Conservation (phyloP, 2,329 filamentous ascomycete genomes). For the Penicillium sp. region DNA sequence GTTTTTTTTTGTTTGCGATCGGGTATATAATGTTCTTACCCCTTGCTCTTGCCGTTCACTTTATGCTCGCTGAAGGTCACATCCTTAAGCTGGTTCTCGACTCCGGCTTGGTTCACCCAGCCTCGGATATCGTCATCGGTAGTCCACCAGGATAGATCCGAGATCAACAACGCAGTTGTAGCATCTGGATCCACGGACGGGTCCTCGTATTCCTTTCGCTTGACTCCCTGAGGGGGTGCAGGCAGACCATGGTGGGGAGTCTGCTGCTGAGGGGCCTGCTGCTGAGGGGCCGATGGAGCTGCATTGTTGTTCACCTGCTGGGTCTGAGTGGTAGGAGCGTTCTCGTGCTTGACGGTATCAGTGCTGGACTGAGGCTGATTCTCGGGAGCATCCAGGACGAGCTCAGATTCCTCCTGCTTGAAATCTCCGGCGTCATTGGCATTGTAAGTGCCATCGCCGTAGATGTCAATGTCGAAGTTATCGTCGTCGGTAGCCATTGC, state of each 20-base stretch:
- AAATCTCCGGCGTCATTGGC: conserved; percentile 49
- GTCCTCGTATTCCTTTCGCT: conserved; percentile 61
- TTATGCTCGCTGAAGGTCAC: conserved; percentile 98
- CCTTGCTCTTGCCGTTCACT: conserved; percentile 98
- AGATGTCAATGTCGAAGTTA: conserved; percentile 71
- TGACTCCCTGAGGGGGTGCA: conserved; percentile 56
- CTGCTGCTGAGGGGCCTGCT: conserved; percentile 25
- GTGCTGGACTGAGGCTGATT: conserved; percentile 26
- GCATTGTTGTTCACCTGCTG: conserved; percentile 13
- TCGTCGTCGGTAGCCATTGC: conserved; percentile 61
- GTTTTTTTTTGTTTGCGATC: too few relatives aligned
- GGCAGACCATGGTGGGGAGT: conserved; percentile 19
- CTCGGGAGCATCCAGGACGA: conserved; percentile 42
- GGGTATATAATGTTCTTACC: conserved; percentile 56
- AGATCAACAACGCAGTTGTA: conserved; percentile 74
- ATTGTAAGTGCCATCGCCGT: conserved; percentile 59
- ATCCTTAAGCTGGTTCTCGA: conserved; percentile 83
- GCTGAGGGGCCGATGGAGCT: conserved; percentile 18
- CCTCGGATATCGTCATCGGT: conserved; percentile 92
- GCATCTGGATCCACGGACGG: conserved; percentile 59
- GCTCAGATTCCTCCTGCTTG: conserved; percentile 43
- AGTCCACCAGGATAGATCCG: conserved; percentile 94
- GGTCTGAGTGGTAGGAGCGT: conserved; percentile 3
- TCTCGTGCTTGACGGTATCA: conserved; percentile 18
- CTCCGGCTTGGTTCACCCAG: conserved; percentile 76